These are phyloP conservation scores for Heliocybe sulcata DNA, from an alignment of 1,284 basidiomycete species.

Conservation along the genomic window DNA sequence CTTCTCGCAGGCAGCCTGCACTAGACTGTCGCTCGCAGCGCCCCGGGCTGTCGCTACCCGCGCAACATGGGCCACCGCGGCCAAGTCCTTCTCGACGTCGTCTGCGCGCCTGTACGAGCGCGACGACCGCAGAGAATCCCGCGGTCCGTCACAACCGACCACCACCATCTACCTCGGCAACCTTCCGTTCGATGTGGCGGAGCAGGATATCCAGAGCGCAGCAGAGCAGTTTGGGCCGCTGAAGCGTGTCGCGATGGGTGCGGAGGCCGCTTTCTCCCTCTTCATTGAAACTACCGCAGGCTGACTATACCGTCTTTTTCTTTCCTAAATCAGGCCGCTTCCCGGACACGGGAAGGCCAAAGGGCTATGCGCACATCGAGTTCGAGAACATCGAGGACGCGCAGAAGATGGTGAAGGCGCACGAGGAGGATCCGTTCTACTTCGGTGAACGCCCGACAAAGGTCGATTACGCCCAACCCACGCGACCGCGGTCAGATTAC, in stretches of 20 bases:
- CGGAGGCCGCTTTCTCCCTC: neutral
- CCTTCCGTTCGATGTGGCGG: constrained; percentile 3
- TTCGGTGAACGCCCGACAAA: neutral
- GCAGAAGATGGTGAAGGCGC: neutral
- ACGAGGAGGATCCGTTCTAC: neutral
- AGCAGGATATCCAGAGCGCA: constrained; percentile 2
- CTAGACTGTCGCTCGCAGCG: too few relatives aligned
- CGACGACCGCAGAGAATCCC: neutral
- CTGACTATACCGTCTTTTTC: neutral
- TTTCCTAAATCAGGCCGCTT: neutral
- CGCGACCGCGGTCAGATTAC: neutral
- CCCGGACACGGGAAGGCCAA: neutral
- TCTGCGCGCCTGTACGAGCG: neutral
- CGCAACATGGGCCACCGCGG: too few relatives aligned
- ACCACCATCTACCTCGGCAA: constrained; percentile 8
- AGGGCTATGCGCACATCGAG: neutral
- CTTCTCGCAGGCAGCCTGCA: neutral
- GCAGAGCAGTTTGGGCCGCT: neutral
- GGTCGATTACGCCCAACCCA: neutral
- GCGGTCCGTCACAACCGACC: neutral
- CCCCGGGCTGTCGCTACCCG: too few relatives aligned
- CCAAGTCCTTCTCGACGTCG: neutral
- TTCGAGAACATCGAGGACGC: neutral
- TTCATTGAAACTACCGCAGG: neutral
- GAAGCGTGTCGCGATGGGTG: constrained; percentile 4